Conservation (phyloP, 345 rosid species). For the Euphorbia peplus region DNA sequence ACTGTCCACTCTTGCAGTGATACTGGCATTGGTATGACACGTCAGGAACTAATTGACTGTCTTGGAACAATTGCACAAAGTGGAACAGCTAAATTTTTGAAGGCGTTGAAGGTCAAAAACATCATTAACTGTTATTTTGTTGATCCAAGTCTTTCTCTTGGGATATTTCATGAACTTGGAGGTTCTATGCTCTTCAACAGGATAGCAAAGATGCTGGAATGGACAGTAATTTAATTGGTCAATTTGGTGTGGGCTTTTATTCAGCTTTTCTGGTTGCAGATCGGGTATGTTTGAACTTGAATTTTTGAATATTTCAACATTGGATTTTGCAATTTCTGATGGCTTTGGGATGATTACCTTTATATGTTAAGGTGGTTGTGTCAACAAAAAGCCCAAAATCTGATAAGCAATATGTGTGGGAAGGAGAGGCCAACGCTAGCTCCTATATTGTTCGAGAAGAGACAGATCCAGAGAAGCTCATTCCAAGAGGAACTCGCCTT, state of each 20-base stretch:
- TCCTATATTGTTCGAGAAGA: conserved; percentile 79
- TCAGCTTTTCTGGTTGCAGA: conserved; percentile 92
- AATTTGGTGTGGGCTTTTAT: conserved; percentile 98
- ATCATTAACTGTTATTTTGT: background rate
- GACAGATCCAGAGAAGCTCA: conserved; percentile 65
- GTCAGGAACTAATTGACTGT: conserved; percentile 86
- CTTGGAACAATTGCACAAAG: conserved; percentile 98
- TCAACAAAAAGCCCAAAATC: conserved; percentile 92
- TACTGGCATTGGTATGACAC: conserved; percentile 94
- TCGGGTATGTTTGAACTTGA: conserved; percentile 38
- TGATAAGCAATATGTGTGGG: conserved; percentile 91
- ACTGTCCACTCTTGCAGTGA: conserved; percentile 51
- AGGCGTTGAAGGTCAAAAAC: conserved; percentile 71
- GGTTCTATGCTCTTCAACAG: conserved; percentile 38
- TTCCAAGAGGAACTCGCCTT: conserved; percentile 88
- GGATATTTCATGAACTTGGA: conserved; percentile 16
- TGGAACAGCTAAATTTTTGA: conserved; percentile 94
- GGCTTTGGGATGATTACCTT: background rate
- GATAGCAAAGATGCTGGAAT: conserved; percentile 81
- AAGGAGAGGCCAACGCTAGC: conserved; percentile 91
- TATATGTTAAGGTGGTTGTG: conserved; percentile 56
- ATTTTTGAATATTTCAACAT: background rate
- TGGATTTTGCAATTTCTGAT: conserved; percentile 9
- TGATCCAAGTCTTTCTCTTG: background rate
- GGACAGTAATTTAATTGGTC: conserved; percentile 89